Evolutionary conservation across 1,139 yeast genomes (phyloP), one percentile per base, ranked within the genome.

Genomic region (Schwanniomyces etchellsii): DNA sequence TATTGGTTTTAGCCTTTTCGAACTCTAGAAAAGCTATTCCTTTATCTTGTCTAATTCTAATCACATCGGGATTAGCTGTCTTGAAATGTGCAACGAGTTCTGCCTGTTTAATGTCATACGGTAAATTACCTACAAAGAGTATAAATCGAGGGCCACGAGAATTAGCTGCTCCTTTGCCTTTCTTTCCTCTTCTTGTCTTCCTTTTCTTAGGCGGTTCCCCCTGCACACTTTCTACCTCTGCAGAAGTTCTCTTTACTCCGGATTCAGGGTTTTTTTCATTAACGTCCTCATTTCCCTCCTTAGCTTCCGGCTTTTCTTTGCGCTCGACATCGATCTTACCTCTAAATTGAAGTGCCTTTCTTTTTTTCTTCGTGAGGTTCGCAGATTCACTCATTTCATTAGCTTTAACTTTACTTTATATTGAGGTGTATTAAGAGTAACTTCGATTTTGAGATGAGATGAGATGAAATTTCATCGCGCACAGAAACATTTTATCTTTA

Each of bases 21-120:
- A 88, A 91, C 54, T 91, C 98, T 40, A 89, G 59, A 53, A 91
- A 91, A 15, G 97, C 97, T 52, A 89, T 88, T 5, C 96, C 96
- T 51, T 83, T 84, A 31, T 83, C 94, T 23, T 67, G 68, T 53
- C 97, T 74, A 29, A 85, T 60, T 50, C 98, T 76, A 35, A 91
- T 65, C 37, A 74, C 66, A 47, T 81, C 81, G 4, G 96, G 96
- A 13, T 67, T 61, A 32, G 84, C 69, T 24, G 77, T 74, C 43
- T 78, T 74, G 61, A 91, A 86, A 57, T 89, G 96, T n/a, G 70
- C 60, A 33, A 64, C 58, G 23, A 91, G 55, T 37, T 83, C 86
- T 4, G 71, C 69, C 34, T 74, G 74, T 2, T 77, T 68, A 16
- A 78, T 59, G 38, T 78, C 79, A 53, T 76, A 85, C 2, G 97